These are phyloP conservation scores for Globisporangium canariense DNA, from an alignment of 352 stramenopile genomes.

Conservation along the genomic window DNA sequence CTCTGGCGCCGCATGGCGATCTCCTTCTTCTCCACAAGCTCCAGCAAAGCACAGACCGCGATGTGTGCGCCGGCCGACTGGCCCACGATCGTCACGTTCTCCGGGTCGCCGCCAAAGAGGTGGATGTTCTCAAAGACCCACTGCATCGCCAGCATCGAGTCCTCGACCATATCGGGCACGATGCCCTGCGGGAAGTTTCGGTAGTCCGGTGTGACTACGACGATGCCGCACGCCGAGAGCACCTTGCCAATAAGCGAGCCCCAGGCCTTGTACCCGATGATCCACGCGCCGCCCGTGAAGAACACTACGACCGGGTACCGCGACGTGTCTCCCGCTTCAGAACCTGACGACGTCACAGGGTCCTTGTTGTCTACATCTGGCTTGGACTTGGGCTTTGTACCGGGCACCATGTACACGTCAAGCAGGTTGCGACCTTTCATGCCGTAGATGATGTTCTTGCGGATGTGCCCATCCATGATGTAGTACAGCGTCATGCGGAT, in stretches of 20 bases:
- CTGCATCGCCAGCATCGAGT: conserved; percentile 78
- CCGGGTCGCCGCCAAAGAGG: conserved; percentile 79
- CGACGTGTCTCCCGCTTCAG: conserved; percentile 12
- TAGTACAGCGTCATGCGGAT: conserved; percentile 61
- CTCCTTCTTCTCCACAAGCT: conserved; percentile 60
- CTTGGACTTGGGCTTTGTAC: conserved; percentile 11
- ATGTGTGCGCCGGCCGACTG: conserved; percentile 91
- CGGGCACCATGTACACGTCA: conserved; percentile 77
- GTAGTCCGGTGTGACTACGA: conserved; percentile 91
- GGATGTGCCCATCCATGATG: conserved; percentile 47
- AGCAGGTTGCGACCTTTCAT: conserved; percentile 72
- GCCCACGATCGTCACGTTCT: conserved; percentile 84
- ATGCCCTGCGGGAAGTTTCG: conserved; percentile 88
- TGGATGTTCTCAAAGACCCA: conserved; percentile 88
- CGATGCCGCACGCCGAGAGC: conserved; percentile 64
- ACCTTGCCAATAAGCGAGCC: conserved; percentile 80
- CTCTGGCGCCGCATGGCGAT: conserved; percentile 11
- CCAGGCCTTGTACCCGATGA: conserved; percentile 93
- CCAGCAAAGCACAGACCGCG: conserved; percentile 64
- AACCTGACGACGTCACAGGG: conserved; percentile 2
- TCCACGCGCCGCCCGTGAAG: conserved; percentile 88
- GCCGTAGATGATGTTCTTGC: conserved; percentile 83
- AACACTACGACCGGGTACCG: conserved; percentile 86
- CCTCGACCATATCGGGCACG: conserved; percentile 88
- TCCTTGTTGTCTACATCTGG: conserved; percentile 9